Conservation (phyloP, 345 rosid species). For the Euclidium syriacum region DNA sequence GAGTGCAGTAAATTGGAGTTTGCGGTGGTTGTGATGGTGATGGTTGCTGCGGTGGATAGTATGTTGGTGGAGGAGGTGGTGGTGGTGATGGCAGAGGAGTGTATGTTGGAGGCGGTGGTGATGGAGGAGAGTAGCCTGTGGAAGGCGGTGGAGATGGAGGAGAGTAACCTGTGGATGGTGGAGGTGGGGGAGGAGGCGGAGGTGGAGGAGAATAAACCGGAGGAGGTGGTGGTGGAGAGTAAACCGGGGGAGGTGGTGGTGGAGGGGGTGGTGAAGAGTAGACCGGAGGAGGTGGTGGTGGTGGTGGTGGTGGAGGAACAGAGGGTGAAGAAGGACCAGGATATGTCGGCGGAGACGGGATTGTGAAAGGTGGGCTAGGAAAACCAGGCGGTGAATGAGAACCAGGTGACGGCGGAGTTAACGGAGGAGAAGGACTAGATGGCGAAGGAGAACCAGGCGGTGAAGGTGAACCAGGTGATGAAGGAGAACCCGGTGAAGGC, state of each 20-base stretch:
- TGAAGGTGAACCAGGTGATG: slow-evolving; percentile 18
- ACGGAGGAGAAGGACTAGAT: slow-evolving; percentile 14
- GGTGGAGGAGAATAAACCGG: slow-evolving; percentile 28
- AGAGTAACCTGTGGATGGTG: slow-evolving; percentile 17
- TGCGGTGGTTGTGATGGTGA: slow-evolving; percentile 33
- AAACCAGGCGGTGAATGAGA: slow-evolving; percentile 22
- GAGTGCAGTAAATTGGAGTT: slow-evolving; percentile 26
- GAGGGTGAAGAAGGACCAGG: slow-evolving; percentile 27
- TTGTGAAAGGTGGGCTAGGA: slow-evolving; percentile 37
- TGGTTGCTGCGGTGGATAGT: slow-evolving; percentile 14
- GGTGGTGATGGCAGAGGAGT: slow-evolving; percentile 17
- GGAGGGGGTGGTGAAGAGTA: slow-evolving; percentile 40
- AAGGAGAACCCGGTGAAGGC: slow-evolving; percentile 14
- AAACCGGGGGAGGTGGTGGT: slow-evolving; percentile 41
- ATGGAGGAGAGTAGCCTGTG: slow-evolving; percentile 1
- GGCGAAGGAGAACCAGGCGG: slow-evolving; percentile 21
- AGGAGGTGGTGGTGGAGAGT: no score
- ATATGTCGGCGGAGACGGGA: slow-evolving; percentile 42
- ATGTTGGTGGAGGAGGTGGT: slow-evolving; percentile 1
- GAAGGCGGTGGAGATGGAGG: slow-evolving; percentile 32
- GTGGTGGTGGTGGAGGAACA: slow-evolving; percentile 40
- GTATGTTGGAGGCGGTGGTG: slow-evolving; percentile 16
- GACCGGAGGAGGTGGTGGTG: slow-evolving; percentile 39
- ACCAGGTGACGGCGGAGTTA: slow-evolving; percentile 33
- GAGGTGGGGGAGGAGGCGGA: slow-evolving; percentile 37